Evolutionary conservation across 441 rosid species (phyloP).

Genomic region (Eruca vesicaria): DNA sequence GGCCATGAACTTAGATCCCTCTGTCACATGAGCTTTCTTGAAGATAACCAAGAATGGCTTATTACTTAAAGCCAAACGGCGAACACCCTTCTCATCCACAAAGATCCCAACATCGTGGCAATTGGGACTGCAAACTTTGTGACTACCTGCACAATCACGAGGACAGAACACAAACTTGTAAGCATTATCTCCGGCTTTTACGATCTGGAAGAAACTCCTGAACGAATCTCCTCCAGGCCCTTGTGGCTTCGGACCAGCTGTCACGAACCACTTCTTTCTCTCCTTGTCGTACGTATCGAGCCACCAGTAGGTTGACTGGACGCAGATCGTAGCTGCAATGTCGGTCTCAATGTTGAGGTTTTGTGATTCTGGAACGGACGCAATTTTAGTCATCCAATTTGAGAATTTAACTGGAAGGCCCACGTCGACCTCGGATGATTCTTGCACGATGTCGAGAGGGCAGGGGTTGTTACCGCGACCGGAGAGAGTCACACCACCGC

Average conservation of each 20-base stretch:
- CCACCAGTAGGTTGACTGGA: constrained; percentile 12
- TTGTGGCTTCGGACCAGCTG: background rate
- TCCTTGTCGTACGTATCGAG: background rate
- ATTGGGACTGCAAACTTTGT: too few relatives aligned
- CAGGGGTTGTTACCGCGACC: background rate
- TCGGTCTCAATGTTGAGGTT: background rate
- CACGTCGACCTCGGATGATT: background rate
- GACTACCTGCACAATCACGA: too few relatives aligned
- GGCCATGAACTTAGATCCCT: background rate
- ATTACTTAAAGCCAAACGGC: constrained; percentile 39
- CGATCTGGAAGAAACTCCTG: background rate
- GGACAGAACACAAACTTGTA: background rate
- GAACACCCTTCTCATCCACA: constrained; percentile 28
- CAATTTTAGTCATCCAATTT: background rate
- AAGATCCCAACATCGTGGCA: background rate
- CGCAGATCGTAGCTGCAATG: background rate
- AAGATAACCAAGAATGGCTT: background rate
- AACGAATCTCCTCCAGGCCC: background rate
- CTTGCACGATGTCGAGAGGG: background rate
- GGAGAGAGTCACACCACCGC: constrained; percentile 7
- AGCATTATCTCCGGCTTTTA: background rate
- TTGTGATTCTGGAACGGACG: background rate
- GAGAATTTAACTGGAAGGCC: constrained; percentile 8
- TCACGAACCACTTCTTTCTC: background rate
- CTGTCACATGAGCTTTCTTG: background rate